Base-by-base conservation (phyloP, 306 rosid species). In the Argentina anserina region DNA sequence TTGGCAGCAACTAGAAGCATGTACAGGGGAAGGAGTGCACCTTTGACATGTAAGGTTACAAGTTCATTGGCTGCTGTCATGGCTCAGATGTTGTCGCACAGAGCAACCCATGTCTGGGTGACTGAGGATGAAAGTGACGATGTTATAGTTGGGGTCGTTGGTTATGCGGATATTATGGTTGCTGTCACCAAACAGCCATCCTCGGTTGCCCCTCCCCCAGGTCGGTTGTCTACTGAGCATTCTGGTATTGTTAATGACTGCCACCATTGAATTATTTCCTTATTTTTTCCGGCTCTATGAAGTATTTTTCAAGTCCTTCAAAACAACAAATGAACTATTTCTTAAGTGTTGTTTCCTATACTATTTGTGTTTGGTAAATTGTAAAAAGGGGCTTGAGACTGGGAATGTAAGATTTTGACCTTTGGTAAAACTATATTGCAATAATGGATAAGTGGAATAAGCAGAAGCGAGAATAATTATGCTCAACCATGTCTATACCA, bases 21-120 rank as follows among this genome's bases (percentile, higher is more conserved):
- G 96, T 94, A 85, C 65, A 73, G 98, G 52, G 99, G 98, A 55
- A 87, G 98, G 83, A 94, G 97, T 64, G 90, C 97, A 2, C 96
- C 97, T 2, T 80, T 95, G 82, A 91, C 93, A 11, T 91, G 97
- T 81, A 95, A 82, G 81, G 79, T 90, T 36, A 88, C 97, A 3
- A 94, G 93, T 84, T 95, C 99, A 65, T 76, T 95, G 84, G 97
- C 99, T 21, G 93, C 99, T 13, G 99, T 91, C n/a, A 80, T 95
- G 97, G 99, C 99, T 77, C 99, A 95, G 86, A 88, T 95, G 97
- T 86, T 95, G 68, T 95, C 99, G 11, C 98, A 94, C 73, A 81
- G 97, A 68, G 98, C 92, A 60, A 88, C 95, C 74, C 98, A 89
- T 73, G 92, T 94, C 17, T 94, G 99, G 97, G 97, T 91, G 71